Conservation (phyloP, 176 grass and related monocot genomes). For the Olyra latifolia region DNA sequence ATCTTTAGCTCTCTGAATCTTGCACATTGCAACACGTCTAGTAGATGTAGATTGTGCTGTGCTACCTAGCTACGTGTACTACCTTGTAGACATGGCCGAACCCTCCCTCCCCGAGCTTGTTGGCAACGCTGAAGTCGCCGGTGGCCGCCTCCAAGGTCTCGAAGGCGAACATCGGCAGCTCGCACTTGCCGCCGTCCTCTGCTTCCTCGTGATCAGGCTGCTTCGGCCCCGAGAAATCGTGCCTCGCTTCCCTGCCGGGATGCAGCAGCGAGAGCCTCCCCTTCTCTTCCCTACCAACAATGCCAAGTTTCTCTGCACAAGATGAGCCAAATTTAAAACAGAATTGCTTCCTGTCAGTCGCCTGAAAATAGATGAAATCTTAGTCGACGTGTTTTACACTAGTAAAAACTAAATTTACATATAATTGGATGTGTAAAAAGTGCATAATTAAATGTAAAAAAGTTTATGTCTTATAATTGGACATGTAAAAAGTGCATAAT, state of each 20-base stretch:
- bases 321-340: not conserved
- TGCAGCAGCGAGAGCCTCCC: not conserved
- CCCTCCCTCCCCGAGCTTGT: conserved; percentile 86
- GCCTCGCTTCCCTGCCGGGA: not conserved
- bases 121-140: conserved; percentile 52
- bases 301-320: conserved; percentile 32
- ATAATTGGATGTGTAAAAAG: too few relatives aligned
- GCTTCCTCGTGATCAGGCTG: conserved; percentile 40
- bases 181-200: conserved; percentile 44
- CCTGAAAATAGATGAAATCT: too few relatives aligned
- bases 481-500: too few relatives aligned
- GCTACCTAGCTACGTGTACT: too few relatives aligned
- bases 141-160: conserved; percentile 57
- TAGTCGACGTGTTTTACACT: too few relatives aligned
- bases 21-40: not conserved
- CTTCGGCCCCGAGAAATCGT: conserved; percentile 41
- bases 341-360: too few relatives aligned
- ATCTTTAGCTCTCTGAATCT: not conserved
- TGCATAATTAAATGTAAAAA: too few relatives aligned
- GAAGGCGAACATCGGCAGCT: conserved; percentile 68
- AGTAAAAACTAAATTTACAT: too few relatives aligned
- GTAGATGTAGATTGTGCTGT: not conserved
- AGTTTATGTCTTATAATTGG: too few relatives aligned
- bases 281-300: not conserved
- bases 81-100: conserved; percentile 95